Conservation (phyloP, 2,329 filamentous ascomycete genomes). For the Aspergillus glaucus region DNA sequence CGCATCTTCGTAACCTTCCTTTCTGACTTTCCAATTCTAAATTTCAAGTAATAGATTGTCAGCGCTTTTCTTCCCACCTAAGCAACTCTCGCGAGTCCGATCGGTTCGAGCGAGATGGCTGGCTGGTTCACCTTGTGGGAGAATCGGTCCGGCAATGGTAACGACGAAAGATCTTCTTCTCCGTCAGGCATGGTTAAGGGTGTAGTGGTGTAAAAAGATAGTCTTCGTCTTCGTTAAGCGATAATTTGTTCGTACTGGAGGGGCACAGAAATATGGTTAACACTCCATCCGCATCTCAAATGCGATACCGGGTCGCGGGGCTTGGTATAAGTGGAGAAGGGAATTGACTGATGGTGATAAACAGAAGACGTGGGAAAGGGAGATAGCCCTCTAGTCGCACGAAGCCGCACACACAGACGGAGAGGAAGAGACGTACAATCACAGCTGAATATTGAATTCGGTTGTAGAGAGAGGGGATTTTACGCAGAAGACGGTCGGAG, state of each 20-base stretch:
- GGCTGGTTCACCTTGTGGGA: slow-evolving; percentile 33
- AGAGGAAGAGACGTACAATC: too few relatives aligned
- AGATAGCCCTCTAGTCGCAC: not conserved
- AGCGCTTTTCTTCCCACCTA: not conserved
- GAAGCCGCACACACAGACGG: not conserved
- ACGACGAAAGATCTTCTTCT: slow-evolving; percentile 39
- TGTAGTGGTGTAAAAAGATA: not conserved
- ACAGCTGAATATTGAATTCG: not conserved
- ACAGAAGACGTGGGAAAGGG: not conserved
- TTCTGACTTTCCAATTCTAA: slow-evolving; percentile 92
- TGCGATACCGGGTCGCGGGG: not conserved
- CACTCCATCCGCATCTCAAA: not conserved
- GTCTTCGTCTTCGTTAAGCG: not conserved
- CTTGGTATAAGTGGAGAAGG: not conserved
- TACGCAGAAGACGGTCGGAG: not conserved
- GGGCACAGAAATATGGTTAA: not conserved
- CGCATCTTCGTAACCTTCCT: slow-evolving; percentile 89
- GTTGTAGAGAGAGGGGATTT: not conserved
- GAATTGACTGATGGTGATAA: not conserved
- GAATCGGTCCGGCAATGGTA: slow-evolving; percentile 38
- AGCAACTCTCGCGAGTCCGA: not conserved
- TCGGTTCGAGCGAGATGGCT: not conserved
- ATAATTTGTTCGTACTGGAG: not conserved
- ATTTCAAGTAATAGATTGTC: not conserved
- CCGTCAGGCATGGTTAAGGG: slow-evolving; percentile 34